Evolutionary conservation across 805 yeast genomes (phyloP).

Genomic region (Nakazawaea ishiwadae): DNA sequence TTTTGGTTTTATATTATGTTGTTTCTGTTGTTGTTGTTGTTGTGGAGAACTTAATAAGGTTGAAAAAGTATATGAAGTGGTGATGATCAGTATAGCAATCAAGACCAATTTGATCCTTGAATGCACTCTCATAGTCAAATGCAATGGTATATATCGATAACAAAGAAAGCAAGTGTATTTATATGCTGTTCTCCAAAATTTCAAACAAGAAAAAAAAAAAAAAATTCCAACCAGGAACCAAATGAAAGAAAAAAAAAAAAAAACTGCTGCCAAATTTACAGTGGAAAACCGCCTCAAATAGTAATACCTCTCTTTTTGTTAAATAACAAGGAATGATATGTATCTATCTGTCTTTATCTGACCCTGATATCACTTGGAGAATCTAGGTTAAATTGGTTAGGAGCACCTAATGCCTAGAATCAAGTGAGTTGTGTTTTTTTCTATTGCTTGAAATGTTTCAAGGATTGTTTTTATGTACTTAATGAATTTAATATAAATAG

Average conservation of each 20-base stretch:
- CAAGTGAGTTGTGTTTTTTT: no score
- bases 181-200: background rate
- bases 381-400: no score
- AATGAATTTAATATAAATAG: no score
- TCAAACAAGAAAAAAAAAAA: background rate
- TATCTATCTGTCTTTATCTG: no score
- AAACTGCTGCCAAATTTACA: background rate
- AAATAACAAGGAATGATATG: no score
- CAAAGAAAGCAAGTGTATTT: background rate
- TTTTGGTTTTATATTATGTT: no score
- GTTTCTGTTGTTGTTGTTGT: background rate
- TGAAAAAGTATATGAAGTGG: slow-evolving; percentile 5
- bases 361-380: no score
- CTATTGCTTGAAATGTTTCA: no score
- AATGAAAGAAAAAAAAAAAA: background rate
- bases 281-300: background rate
- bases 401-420: no score
- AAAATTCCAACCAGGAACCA: background rate
- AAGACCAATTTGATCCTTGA: slow-evolving; percentile 2
- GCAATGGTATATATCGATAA: background rate
- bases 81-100: slow-evolving; percentile 6
- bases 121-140: slow-evolving; percentile 4
- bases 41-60: background rate
- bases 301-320: no score
- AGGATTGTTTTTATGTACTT: no score